A percentile compares a stretch with the other conserved stretches of the same genome.
Evolutionary conservation across 2,329 filamentous ascomycete genomes (phyloP).

Genomic region (Aspergillus pseudotamarii): DNA sequence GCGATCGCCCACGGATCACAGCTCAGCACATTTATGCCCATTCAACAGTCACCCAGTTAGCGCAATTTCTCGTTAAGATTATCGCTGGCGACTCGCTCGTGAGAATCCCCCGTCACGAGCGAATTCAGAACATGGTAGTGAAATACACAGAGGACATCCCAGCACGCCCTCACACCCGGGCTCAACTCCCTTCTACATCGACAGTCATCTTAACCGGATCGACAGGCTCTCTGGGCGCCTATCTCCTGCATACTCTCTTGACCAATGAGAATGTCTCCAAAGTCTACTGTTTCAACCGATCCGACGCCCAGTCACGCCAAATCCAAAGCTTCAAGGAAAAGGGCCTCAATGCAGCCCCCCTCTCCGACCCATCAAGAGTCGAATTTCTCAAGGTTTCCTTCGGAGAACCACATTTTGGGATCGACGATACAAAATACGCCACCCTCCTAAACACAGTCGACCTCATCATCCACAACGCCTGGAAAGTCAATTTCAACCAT

Average conservation of each 20-base stretch:
- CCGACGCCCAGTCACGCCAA: slow-evolving; percentile 48
- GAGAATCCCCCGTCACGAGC: slow-evolving; percentile 3
- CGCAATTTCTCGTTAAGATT: background rate
- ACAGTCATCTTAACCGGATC: slow-evolving; percentile 23
- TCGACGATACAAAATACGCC: slow-evolving; percentile 25
- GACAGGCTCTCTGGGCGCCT: slow-evolving; percentile 24
- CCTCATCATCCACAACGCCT: slow-evolving; percentile 39
- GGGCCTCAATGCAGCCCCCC: slow-evolving; percentile 27
- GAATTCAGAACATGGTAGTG: slow-evolving; percentile 3
- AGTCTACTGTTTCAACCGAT: slow-evolving; percentile 54
- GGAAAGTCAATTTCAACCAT: slow-evolving; percentile 37
- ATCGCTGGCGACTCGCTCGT: background rate
- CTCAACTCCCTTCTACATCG: background rate
- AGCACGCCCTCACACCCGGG: background rate
- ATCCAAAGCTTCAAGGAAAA: slow-evolving; percentile 37
- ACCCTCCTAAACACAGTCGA: slow-evolving; percentile 27
- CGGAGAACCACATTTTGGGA: slow-evolving; percentile 26
- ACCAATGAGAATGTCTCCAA: slow-evolving; percentile 38
- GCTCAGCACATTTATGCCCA: slow-evolving; percentile 13
- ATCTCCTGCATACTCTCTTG: slow-evolving; percentile 45
- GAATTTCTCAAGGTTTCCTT: slow-evolving; percentile 37
- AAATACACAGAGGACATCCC: slow-evolving; percentile 9
- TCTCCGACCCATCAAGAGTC: slow-evolving; percentile 31
- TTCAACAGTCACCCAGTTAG: slow-evolving; percentile 4
- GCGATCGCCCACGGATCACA: background rate